phyloP scores from a whole-genome alignment of 768 basidiomycete genomes.

The Multifurca ochricompacta region DNA sequence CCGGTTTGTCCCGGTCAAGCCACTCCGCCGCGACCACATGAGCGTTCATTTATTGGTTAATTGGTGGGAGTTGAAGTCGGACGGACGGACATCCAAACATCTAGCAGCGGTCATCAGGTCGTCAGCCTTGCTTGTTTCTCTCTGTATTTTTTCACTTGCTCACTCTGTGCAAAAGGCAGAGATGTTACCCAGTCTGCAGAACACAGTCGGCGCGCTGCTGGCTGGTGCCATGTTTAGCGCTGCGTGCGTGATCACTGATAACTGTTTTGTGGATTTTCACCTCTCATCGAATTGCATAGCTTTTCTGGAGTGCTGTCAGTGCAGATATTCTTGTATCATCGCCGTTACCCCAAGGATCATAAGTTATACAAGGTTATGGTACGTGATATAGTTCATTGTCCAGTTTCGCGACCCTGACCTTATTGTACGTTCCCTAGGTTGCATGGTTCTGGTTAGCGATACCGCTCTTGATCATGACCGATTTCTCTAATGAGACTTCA shows the following conservation, averaged over 20 bases:
- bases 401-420: no score
- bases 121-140: not conserved
- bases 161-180: not conserved
- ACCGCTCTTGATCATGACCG: not conserved
- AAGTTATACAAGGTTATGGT: slow-evolving; percentile 2
- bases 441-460: slow-evolving; percentile 1
- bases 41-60: no score
- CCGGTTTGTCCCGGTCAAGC: no score
- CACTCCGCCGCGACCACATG: no score
- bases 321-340: slow-evolving; percentile 2
- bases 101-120: no score
- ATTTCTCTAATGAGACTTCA: not conserved
- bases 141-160: not conserved
- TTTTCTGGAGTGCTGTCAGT: not conserved
- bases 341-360: not conserved
- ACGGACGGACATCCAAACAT: no score
- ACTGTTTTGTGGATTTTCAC: not conserved
- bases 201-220: not conserved
- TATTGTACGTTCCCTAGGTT: not conserved
- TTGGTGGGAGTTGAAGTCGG: no score
- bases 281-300: not conserved
- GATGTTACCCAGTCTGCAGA: not conserved
- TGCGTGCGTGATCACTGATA: not conserved
- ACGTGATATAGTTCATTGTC: not conserved
- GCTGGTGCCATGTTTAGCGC: not conserved